Percentiles rank a stretch among this genome's conserved stretches.
Conservation (phyloP, 1,284 basidiomycete species). For the Trichosporon coremiiforme region DNA sequence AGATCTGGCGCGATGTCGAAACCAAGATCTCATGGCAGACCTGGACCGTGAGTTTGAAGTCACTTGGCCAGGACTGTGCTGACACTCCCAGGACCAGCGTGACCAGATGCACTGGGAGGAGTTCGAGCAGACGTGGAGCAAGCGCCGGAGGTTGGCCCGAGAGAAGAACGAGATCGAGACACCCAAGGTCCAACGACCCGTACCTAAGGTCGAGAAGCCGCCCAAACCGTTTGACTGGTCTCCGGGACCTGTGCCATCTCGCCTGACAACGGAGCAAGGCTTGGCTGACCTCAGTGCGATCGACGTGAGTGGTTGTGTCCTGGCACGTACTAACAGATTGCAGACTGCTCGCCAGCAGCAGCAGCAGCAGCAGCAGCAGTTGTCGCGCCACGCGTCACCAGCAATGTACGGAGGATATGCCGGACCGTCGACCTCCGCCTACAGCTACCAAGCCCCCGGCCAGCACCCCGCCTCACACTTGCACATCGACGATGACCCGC, state of each 20-base stretch:
- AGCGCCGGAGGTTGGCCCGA: conserved; percentile 59
- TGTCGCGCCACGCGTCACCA: conserved; percentile 45
- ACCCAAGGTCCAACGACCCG: conserved; percentile 54
- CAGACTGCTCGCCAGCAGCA: conserved; percentile 18
- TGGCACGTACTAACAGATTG: background rate
- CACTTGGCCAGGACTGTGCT: conserved; percentile 13
- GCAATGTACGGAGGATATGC: conserved; percentile 32
- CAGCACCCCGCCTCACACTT: conserved; percentile 29
- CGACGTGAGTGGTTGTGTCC: conserved; percentile 41
- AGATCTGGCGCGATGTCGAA: conserved; percentile 54
- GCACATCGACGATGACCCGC: conserved; percentile 23
- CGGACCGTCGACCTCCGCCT: conserved; percentile 25
- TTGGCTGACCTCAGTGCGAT: conserved; percentile 48
- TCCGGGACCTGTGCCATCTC: conserved; percentile 43
- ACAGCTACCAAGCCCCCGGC: conserved; percentile 22
- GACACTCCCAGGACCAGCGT: conserved; percentile 45
- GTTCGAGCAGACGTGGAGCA: conserved; percentile 60
- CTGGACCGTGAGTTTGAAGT: conserved; percentile 56
- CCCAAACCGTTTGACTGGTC: conserved; percentile 47
- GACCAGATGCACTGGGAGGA: conserved; percentile 57
- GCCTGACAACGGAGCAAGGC: conserved; percentile 41
- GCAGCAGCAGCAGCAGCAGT: conserved; percentile 22
- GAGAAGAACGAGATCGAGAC: conserved; percentile 61
- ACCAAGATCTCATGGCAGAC: conserved; percentile 58
- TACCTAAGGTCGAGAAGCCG: conserved; percentile 41